Conservation (phyloP, 2,329 filamentous ascomycete species). For the Penicillium paneum region DNA sequence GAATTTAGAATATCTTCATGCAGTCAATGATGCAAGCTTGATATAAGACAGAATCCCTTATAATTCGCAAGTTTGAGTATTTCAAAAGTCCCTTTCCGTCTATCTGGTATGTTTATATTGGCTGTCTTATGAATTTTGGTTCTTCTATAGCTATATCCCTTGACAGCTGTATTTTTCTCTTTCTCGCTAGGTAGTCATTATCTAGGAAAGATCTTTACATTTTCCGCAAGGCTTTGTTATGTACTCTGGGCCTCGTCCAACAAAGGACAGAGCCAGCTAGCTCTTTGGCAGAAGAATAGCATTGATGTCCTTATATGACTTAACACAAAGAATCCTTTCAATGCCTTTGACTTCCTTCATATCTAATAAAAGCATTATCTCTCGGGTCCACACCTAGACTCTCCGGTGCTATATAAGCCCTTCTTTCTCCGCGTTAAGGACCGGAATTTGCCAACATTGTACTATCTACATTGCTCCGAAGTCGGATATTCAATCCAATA, state of each 20-base stretch:
- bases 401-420: background rate
- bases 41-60: background rate
- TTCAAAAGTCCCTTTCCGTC: background rate
- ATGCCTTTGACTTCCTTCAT: background rate
- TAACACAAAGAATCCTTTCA: background rate
- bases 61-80: background rate
- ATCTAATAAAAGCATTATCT: background rate
- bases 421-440: background rate
- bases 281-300: background rate
- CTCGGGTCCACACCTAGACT: background rate
- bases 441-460: background rate
- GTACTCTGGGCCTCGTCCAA: background rate
- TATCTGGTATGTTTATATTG: background rate
- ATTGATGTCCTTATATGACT: too few relatives aligned
- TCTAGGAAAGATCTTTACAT: background rate
- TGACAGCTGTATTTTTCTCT: background rate
- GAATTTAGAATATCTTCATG: background rate
- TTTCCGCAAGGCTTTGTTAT: background rate
- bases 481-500: background rate
- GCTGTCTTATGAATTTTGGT: background rate
- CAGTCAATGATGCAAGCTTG: background rate
- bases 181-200: background rate
- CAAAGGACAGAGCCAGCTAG: background rate
- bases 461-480: background rate
- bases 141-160: background rate